Conservation (phyloP, 495 filamentous ascomycete species). For the Neurospora tetrasperma region DNA sequence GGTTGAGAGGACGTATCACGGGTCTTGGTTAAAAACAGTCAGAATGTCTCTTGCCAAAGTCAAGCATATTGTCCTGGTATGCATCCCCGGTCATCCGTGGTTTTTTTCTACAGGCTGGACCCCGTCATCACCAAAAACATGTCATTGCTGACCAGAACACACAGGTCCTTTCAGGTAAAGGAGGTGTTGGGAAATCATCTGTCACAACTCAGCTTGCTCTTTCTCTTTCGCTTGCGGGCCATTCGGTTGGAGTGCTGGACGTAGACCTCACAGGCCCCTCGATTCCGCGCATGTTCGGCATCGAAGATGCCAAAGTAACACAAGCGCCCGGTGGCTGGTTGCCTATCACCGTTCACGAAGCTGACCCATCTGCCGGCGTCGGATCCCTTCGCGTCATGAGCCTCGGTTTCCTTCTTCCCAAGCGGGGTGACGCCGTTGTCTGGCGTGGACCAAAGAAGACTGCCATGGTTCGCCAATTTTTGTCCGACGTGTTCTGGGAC, state of each 20-base stretch:
- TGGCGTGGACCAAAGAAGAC: constrained; percentile 99
- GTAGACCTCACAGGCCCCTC: constrained; percentile 93
- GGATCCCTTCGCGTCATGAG: constrained; percentile 83
- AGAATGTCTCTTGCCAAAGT: constrained; percentile 49
- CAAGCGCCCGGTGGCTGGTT: constrained; percentile 85
- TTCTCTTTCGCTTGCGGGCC: constrained; percentile 70
- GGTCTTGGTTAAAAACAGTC: neutral
- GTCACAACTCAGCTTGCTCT: constrained; percentile 91
- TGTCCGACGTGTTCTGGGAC: constrained; percentile 87
- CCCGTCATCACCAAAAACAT: constrained; percentile 9
- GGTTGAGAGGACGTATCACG: neutral
- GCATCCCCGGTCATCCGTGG: constrained; percentile 9
- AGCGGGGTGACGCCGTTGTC: constrained; percentile 80
- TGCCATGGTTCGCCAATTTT: constrained; percentile 94
- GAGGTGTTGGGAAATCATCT: constrained; percentile 95
- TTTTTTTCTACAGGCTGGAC: neutral
- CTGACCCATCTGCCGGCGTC: constrained; percentile 34
- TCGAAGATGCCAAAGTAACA: constrained; percentile 80
- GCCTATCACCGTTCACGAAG: constrained; percentile 68
- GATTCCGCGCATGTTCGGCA: constrained; percentile 85
- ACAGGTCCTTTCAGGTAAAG: constrained; percentile 89
- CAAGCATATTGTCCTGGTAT: constrained; percentile 51
- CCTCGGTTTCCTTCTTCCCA: constrained; percentile 77
- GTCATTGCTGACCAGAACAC: neutral
- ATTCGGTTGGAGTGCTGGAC: constrained; percentile 89